These are phyloP conservation scores for Forsythia suspensa DNA, from an alignment of 257 asterid species.

Conservation along the genomic window DNA sequence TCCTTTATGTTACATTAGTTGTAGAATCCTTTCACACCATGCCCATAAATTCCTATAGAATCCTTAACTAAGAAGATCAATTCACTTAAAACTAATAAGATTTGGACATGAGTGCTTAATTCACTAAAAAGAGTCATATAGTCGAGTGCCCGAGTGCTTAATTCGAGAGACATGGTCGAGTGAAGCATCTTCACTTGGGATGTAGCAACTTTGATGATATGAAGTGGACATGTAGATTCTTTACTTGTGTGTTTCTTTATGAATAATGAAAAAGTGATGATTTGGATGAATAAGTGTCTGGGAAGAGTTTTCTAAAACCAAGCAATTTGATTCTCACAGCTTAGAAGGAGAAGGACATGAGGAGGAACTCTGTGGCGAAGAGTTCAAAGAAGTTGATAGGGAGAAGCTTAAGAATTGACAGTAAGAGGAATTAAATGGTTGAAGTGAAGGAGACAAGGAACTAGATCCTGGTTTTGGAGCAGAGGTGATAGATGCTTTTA, in stretches of 20 bases:
- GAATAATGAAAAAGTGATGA: background rate
- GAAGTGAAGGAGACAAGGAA: too few relatives aligned
- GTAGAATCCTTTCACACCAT: background rate
- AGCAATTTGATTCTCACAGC: constrained; percentile 33
- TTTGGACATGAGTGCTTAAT: constrained; percentile 30
- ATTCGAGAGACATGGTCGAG: constrained; percentile 25
- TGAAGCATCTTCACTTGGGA: constrained; percentile 30
- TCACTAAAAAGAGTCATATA: constrained; percentile 9
- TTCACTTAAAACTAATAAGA: constrained; percentile 34
- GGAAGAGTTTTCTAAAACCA: constrained; percentile 29
- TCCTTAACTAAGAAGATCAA: constrained; percentile 31
- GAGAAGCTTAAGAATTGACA: too few relatives aligned
- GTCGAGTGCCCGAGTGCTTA: constrained; percentile 2
- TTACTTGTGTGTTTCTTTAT: constrained; percentile 1
- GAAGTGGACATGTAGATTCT: constrained; percentile 23
- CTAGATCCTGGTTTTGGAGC: too few relatives aligned
- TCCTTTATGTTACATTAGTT: background rate
- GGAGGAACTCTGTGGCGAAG: background rate
- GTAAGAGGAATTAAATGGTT: too few relatives aligned
- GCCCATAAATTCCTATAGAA: background rate
- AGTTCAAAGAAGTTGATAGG: too few relatives aligned
- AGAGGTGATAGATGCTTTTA: too few relatives aligned
- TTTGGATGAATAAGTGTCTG: constrained; percentile 24
- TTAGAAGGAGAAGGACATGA: constrained; percentile 20
- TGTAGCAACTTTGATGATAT: constrained; percentile 3